Percentiles rank a stretch among this genome's conserved stretches.
Evolutionary conservation across 345 rosid genomes (phyloP).

Genomic region (Hypericum androsaemum): DNA sequence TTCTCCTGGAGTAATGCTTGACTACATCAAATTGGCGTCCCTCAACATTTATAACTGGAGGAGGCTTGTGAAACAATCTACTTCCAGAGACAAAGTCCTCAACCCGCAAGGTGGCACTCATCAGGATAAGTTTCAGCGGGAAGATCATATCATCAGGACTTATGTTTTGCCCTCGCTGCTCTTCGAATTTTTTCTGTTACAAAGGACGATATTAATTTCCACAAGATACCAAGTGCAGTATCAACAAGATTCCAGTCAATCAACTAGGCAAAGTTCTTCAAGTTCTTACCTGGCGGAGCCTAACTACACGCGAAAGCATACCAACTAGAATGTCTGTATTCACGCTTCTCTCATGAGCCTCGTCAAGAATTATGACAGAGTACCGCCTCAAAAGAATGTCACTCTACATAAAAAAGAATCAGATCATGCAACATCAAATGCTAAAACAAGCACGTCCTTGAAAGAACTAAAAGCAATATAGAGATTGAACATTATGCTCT

Average conservation of each 20-base stretch:
- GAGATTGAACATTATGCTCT: too few relatives aligned
- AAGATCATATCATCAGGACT: conserved; percentile 40
- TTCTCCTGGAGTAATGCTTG: conserved; percentile 70
- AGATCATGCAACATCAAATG: background rate
- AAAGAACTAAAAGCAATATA: background rate
- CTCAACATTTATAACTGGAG: conserved; percentile 78
- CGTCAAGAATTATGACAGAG: conserved; percentile 79
- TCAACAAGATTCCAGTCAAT: background rate
- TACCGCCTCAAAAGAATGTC: conserved; percentile 69
- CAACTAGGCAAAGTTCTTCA: background rate
- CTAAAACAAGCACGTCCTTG: background rate
- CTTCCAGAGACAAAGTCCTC: conserved; percentile 67
- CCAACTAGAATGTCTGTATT: conserved; percentile 94
- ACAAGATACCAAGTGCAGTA: conserved; percentile 10
- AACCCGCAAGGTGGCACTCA: conserved; percentile 88
- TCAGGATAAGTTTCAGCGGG: conserved; percentile 73
- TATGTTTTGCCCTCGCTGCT: conserved; percentile 51
- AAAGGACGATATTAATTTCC: conserved; percentile 7
- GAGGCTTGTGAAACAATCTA: conserved; percentile 51
- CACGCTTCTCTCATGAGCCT: conserved; percentile 93
- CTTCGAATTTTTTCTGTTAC: conserved; percentile 43
- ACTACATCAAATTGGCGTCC: conserved; percentile 75
- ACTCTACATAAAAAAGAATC: conserved; percentile 39
- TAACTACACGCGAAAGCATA: conserved; percentile 71
- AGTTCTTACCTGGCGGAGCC: conserved; percentile 56